Evolutionary conservation across 2,329 filamentous ascomycete species (phyloP), one percentile per base, ranked within the genome.

Genomic region (Cladosporium cucumerinum): DNA sequence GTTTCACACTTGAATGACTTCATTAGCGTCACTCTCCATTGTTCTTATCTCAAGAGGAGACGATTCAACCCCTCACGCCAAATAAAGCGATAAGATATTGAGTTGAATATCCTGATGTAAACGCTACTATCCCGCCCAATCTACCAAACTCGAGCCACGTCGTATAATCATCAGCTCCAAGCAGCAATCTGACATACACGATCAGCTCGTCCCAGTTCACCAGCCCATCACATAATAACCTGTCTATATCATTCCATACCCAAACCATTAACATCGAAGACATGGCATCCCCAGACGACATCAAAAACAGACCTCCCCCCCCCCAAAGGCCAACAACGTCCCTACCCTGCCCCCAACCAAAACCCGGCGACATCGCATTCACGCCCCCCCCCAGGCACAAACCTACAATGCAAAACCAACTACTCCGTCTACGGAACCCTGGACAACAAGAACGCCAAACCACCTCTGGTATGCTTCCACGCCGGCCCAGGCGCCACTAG

Each of bases 401-500:
- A 73, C n/a, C 70, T 76, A 36, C 68, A 74, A 21, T 76, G 74
- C 52, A 69, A 77, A 59, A 81, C 79, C n/a, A 76, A 72, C 69
- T 81, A 80, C 69, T 72, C 72, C 39, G 65, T 80, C 51, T 76
- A 75, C 69, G 79, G 79, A 28, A 69, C 76, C 52, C 69, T 79
- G 23, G 69, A 69, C 5, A 52, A 61, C 28, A 21, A 32, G 1
- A 32, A 54, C 8, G 30, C 18, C 5, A 66, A 66, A 5, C 69
- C 68, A 28, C 78, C 74, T 12, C 65, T 81, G 7, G 74, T 82
- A 23, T 70, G 72, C 39, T 69, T 81, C 12, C 81, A 83, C 68
- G 81, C 81, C 61, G 82, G 81, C 0, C 81, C 81, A 1, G 82
- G 82, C n/a, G 76, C 77, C 32, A 73, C 76, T 3, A 74, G 76